These are phyloP conservation scores for Aspergillus saccharolyticus DNA, from an alignment of 495 filamentous ascomycete genomes.

Conservation along the genomic window DNA sequence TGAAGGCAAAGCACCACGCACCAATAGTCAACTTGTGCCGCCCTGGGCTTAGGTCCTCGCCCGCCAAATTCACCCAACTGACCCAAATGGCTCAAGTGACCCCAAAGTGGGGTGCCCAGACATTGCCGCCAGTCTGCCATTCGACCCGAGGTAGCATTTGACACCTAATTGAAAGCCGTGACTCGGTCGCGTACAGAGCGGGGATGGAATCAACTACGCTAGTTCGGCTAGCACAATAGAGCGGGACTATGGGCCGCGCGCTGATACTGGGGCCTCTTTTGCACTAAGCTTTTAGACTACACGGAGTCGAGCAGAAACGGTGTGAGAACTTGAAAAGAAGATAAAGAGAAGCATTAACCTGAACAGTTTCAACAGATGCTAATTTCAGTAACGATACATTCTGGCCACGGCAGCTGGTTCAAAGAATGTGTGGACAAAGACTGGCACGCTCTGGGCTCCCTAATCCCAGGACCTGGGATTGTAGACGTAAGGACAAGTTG, in stretches of 20 bases:
- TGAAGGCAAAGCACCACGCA: background rate
- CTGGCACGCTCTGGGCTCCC: constrained; percentile 1
- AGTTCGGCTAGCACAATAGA: background rate
- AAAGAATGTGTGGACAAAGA: background rate
- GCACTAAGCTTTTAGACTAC: background rate
- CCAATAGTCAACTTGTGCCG: background rate
- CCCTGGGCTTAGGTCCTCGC: constrained; percentile 3
- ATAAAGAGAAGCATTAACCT: background rate
- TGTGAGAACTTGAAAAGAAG: background rate
- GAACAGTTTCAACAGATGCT: constrained; percentile 10
- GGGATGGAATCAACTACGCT: background rate
- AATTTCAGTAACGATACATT: constrained; percentile 16
- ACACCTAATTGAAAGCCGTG: background rate
- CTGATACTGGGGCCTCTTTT: background rate
- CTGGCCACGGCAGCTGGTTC: constrained; percentile 10
- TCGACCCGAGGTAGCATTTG: constrained; percentile 8
- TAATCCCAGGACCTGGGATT: background rate
- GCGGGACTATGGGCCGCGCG: constrained; percentile 4
- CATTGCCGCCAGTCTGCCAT: background rate
- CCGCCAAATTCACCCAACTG: too few species aligned
- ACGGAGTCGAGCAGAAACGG: too few species aligned
- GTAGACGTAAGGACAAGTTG: background rate
- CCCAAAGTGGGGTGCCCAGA: constrained; percentile 6
- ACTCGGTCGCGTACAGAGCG: constrained; percentile 2
- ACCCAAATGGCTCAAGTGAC: background rate